Conservation (phyloP, 805 yeast genomes). For the Candida caryicola region DNA sequence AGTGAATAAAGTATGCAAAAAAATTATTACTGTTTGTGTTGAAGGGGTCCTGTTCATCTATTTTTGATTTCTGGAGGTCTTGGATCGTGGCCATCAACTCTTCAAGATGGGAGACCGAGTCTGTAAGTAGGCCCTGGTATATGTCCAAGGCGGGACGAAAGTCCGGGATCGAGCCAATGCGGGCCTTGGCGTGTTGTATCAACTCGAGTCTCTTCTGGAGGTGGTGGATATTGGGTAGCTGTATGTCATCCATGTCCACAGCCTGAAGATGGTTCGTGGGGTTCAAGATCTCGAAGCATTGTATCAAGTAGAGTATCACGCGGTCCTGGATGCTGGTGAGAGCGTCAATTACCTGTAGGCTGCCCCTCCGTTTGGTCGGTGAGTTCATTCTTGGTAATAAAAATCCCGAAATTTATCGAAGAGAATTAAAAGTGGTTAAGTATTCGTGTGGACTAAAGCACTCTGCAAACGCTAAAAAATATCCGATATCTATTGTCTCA, state of each 20-base stretch:
- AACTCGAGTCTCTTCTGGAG: neutral
- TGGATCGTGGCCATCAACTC: neutral
- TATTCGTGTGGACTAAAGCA: too few species aligned
- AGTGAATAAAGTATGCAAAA: constrained; percentile 6
- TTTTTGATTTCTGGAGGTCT: neutral
- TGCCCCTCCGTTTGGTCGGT: neutral
- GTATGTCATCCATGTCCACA: neutral
- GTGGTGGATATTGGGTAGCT: neutral
- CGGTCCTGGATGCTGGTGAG: neutral
- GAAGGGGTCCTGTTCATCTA: neutral
- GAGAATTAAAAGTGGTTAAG: too few species aligned
- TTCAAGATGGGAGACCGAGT: neutral
- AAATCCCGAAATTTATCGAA: too few species aligned
- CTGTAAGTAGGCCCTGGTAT: neutral
- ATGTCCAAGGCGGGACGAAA: neutral
- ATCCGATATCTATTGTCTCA: too few species aligned
- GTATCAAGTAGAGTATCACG: neutral
- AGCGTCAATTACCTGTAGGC: neutral
- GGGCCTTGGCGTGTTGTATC: neutral
- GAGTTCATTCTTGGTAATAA: neutral
- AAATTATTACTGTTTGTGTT: constrained; percentile 2
- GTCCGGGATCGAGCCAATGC: neutral
- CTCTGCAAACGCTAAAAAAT: too few species aligned
- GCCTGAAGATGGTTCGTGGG: neutral
- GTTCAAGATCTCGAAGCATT: neutral